Base-by-base conservation (phyloP, 495 filamentous ascomycete species). In the Penicillium herquei region DNA sequence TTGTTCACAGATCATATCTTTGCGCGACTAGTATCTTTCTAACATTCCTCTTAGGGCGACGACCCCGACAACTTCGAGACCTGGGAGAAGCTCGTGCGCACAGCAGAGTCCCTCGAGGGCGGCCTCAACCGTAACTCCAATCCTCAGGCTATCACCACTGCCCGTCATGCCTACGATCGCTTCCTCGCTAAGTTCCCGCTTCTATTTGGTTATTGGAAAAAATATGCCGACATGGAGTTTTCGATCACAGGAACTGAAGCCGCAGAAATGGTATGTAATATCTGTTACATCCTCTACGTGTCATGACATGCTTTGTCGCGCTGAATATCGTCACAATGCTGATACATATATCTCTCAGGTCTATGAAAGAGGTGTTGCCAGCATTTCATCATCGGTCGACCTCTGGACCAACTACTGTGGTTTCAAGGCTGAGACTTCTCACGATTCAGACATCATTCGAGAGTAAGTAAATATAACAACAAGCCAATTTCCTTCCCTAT, bases 191-290 rank as follows among this genome's bases (percentile, higher is more conserved):
- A 96, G 67, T 99, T 97, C 64, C 94, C 94, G 1, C 80, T 98
- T 21, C 83, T 98, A 2, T 99, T 97, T 68, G 94, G 92, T 40
- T 99, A 97, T 73, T 99, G 94, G 94, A 97, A 97, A 77, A 98
- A 96, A 71, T 98, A 99, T 84, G 94, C 94, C 61, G 94, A 98
- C 67, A 74, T 96, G 21, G 94, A 99, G 66, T 99, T 99, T 72
- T 89, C 89, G 13, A 96, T 98, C 59, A 91, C 91, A 6, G 94
- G 94, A 26, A 96, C 95, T 1, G 94, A 99, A 75, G 92, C 95
- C 31, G 95, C 94, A 52, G 94, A 99, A 68, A 94, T 98, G 90
- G 94, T 97, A 81, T 11, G 34, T 39, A 55, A 79, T 58, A 26
- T 4, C 21, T 4, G 4, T 26, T 26, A 26, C 21, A 3, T 48